Base-by-base conservation (phyloP, 352 stramenopile species). In the Phytophthora cryptogea region DNA sequence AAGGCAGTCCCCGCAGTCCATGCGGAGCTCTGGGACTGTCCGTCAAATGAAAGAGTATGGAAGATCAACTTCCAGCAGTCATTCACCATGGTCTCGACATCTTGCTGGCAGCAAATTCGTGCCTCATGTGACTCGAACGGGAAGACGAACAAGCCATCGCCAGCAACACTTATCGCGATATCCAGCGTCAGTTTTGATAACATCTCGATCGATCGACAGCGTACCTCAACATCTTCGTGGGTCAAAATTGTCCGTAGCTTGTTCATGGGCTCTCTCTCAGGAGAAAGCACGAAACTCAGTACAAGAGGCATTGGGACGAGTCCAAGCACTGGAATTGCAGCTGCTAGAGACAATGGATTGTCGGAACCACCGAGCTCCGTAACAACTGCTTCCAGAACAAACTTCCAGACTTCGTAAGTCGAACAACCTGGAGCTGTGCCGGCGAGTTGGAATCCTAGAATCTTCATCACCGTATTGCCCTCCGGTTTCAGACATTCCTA, bases 11-110 rank as follows among this genome's bases (percentile, higher is more conserved):
- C 80, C 1, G 69, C 57, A 45, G 74, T 65, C 16, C 71, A 69
- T 0, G 35, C 17, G 14, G 55, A 50, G 31, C 43, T 57, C 28
- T 66, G 56, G 33, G 27, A 54, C 40, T 56, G 35, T 47, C 39
- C 30, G 41, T 71, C 40, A 17, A 78, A 55, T 1, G 76, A 70
- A 6, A 90, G 53, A 13, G 78, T 75, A 39, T 93, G 82, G 46
- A 89, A 86, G 59, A 91, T 88, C 50, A 93, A 54, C 54, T 92
- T 93, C 83, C 84, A 93, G 17, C 84, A 83, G 65, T 95, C 86
- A 6, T 71, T 74, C 20, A 91, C 71, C 28, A 95, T 73, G 11
- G 72, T 90, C 68, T 80, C 84, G 4, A 91, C 58, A 48, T 95
- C 83, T 68, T 95, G 86, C 50, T 93, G 86, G 51, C 78, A 89